phyloP scores from a whole-genome alignment of 2,329 filamentous ascomycete genomes.

The Fusarium sororula region DNA sequence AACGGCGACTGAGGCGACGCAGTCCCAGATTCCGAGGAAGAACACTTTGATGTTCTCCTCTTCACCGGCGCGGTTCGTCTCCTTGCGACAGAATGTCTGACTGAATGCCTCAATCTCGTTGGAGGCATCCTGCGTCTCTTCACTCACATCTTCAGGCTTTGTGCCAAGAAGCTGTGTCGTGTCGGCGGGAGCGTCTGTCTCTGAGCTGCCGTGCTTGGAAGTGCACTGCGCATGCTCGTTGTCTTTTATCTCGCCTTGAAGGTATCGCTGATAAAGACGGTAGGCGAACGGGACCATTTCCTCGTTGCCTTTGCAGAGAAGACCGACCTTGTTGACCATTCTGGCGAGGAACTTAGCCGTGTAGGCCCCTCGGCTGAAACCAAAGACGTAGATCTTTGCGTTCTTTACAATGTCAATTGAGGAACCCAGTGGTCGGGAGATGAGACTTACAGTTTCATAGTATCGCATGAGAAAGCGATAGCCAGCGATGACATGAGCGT shows the following conservation, averaged over 20 bases:
- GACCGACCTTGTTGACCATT: conserved; percentile 59
- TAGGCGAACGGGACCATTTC: conserved; percentile 63
- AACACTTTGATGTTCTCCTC: conserved; percentile 57
- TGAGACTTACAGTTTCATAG: conserved; percentile 52
- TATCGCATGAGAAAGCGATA: conserved; percentile 65
- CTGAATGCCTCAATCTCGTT: conserved; percentile 57
- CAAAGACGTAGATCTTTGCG: conserved; percentile 64
- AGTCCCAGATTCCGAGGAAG: conserved; percentile 66
- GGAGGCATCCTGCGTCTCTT: conserved; percentile 35
- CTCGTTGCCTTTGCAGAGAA: conserved; percentile 62
- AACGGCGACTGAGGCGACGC: conserved; percentile 60
- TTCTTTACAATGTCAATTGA: conserved; percentile 40
- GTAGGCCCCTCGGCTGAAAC: conserved; percentile 62
- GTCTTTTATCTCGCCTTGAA: conserved; percentile 51
- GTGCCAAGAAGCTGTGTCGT: conserved; percentile 28
- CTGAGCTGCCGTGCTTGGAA: background rate
- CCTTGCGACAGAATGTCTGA: conserved; percentile 57
- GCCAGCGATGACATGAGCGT: conserved; percentile 61
- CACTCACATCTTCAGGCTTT: conserved; percentile 34
- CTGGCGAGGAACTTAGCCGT: conserved; percentile 62
- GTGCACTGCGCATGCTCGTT: conserved; percentile 34
- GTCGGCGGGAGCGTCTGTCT: background rate
- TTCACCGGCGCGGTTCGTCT: conserved; percentile 18
- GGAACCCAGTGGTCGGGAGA: rapidly evolving
- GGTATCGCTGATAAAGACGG: conserved; percentile 53